A percentile compares a stretch with the other conserved stretches of the same genome.
phyloP scores from a whole-genome alignment of 2,329 filamentous ascomycete species.

The Ophiostoma piceae region DNA sequence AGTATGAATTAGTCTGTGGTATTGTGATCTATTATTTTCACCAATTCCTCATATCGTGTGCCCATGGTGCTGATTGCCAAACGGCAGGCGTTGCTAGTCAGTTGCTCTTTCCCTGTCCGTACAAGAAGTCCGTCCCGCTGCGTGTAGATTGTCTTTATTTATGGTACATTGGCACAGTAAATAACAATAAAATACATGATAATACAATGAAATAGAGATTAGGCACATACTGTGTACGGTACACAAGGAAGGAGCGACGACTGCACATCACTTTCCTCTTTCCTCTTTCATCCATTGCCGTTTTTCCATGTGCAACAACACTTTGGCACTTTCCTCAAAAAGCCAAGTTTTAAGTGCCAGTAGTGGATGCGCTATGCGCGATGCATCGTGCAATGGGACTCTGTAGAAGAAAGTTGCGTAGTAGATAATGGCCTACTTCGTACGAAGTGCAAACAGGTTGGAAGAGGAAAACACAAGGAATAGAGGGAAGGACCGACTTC shows the following conservation, averaged over 20 bases:
- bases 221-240: neutral
- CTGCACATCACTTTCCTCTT: constrained; percentile 2
- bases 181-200: neutral
- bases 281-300: constrained; percentile 3
- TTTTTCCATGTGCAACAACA: neutral
- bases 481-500: constrained; percentile 1
- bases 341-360: constrained; percentile 13
- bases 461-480: neutral
- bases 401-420: neutral
- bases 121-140: neutral
- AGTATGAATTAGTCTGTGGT: too few species aligned
- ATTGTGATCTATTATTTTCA: too few species aligned
- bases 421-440: neutral
- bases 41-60: neutral
- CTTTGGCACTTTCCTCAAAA: constrained; percentile 1
- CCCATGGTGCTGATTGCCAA: neutral
- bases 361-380: neutral
- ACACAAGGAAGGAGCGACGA: neutral
- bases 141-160: neutral
- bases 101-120: neutral
- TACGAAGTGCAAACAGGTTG: neutral
- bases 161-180: neutral
- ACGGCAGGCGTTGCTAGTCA: neutral
- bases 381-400: constrained; percentile 7
- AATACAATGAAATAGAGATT: too few species aligned